A percentile compares a stretch with the other conserved stretches of the same genome.
phyloP scores from a whole-genome alignment of 179 eudicot species.

The Actinidia polygama region DNA sequence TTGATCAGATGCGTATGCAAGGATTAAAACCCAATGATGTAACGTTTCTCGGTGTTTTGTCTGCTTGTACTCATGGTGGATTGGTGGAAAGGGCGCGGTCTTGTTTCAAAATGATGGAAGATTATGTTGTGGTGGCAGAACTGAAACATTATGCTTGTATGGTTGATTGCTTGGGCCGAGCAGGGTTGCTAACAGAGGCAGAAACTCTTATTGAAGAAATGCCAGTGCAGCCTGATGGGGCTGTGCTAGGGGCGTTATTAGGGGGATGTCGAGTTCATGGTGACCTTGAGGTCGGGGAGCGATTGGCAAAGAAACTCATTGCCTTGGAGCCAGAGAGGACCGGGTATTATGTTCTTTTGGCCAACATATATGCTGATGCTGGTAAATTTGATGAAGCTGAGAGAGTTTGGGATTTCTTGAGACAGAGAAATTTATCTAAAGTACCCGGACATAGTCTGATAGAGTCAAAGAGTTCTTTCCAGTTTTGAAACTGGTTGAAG shows the following conservation, averaged over 20 bases:
- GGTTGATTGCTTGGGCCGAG: slow-evolving; percentile 53
- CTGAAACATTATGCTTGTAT: slow-evolving; percentile 57
- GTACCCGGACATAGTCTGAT: slow-evolving; percentile 51
- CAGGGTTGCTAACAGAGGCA: slow-evolving; percentile 53
- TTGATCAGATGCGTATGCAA: slow-evolving; percentile 41
- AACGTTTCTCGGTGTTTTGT: slow-evolving; percentile 54
- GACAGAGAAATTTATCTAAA: slow-evolving; percentile 25
- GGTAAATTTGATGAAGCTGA: slow-evolving; percentile 55
- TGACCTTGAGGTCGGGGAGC: slow-evolving; percentile 53
- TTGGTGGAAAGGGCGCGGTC: slow-evolving; percentile 47
- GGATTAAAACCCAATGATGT: slow-evolving; percentile 40
- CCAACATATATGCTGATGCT: slow-evolving; percentile 45
- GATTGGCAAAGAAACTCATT: slow-evolving; percentile 50
- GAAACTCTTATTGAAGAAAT: slow-evolving; percentile 47
- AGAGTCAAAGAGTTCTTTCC: slow-evolving; percentile 18
- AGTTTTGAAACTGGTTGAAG: slow-evolving; percentile 4
- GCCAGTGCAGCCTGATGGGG: slow-evolving; percentile 55
- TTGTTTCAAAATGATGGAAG: slow-evolving; percentile 40
- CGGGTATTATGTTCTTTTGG: slow-evolving; percentile 53
- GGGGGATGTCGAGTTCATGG: slow-evolving; percentile 54
- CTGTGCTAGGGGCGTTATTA: slow-evolving; percentile 61
- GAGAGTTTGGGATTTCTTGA: slow-evolving; percentile 38
- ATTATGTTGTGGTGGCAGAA: slow-evolving; percentile 33
- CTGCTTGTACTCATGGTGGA: slow-evolving; percentile 58
- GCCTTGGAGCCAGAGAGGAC: slow-evolving; percentile 37